Percentiles rank a stretch among this genome's conserved stretches.
Evolutionary conservation across 805 yeast species (phyloP).

Genomic region (Ogataea populi-albae): DNA sequence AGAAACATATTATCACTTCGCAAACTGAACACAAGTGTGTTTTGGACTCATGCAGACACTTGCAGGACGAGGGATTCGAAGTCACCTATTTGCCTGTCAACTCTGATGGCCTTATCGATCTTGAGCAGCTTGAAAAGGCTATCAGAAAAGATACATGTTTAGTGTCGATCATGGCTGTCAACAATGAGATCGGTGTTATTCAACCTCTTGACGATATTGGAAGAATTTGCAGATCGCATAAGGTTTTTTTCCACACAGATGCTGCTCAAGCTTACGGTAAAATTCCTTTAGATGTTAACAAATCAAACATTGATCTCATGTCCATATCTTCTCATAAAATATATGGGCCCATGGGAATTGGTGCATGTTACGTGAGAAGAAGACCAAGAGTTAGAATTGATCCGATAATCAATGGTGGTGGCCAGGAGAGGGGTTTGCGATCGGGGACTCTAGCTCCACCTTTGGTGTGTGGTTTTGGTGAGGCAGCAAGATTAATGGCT

Average conservation of each 20-base stretch:
- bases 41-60: slow-evolving; percentile 89
- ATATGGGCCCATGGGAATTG: slow-evolving; percentile 97
- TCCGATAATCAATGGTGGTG: slow-evolving; percentile 95
- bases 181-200: slow-evolving; percentile 96
- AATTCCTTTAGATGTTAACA: slow-evolving; percentile 87
- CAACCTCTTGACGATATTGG: slow-evolving; percentile 97
- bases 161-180: slow-evolving; percentile 95
- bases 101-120: slow-evolving; percentile 71
- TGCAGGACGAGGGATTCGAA: slow-evolving; percentile 96
- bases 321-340: slow-evolving; percentile 95
- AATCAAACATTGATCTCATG: slow-evolving; percentile 87
- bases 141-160: slow-evolving; percentile 88
- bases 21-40: slow-evolving; percentile 99
- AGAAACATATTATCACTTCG: slow-evolving; percentile 90
- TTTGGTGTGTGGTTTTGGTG: slow-evolving; percentile 92
- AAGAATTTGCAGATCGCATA: slow-evolving; percentile 73
- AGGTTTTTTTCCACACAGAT: slow-evolving; percentile 95
- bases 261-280: slow-evolving; percentile 98
- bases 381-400: slow-evolving; percentile 97
- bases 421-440: slow-evolving; percentile 97
- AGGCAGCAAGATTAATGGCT: slow-evolving; percentile 84
- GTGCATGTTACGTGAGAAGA: slow-evolving; percentile 93
- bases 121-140: slow-evolving; percentile 74
- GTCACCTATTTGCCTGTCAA: slow-evolving; percentile 89
- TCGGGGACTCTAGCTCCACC: slow-evolving; percentile 99